phyloP scores from a whole-genome alignment of 345 rosid species.

The Syzygium oleosum region DNA sequence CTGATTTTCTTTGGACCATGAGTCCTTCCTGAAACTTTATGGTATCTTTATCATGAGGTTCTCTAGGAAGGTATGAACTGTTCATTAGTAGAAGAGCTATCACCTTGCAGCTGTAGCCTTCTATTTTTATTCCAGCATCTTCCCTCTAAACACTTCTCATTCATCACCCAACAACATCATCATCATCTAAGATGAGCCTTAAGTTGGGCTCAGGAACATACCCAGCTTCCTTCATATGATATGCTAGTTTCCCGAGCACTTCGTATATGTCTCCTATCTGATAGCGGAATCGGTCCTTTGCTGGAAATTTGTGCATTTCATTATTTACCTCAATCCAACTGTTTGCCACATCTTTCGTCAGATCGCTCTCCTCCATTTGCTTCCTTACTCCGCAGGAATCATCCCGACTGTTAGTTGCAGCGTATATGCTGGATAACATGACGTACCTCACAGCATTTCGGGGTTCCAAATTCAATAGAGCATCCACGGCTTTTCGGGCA shows the following conservation, averaged over 20 bases:
- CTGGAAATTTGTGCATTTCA: slow-evolving; percentile 24
- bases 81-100: not conserved
- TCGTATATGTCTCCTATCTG: slow-evolving; percentile 13
- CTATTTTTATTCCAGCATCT: not conserved
- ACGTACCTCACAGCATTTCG: slow-evolving; percentile 27
- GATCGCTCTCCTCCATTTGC: slow-evolving; percentile 18
- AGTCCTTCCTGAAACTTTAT: not conserved
- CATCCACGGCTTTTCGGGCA: slow-evolving; percentile 30
- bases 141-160: not conserved
- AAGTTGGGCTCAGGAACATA: not conserved
- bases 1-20: not conserved
- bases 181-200: not conserved
- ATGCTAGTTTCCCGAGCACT: slow-evolving; percentile 4
- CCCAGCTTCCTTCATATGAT: slow-evolving; percentile 26
- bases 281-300: slow-evolving; percentile 16
- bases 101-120: not conserved
- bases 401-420: slow-evolving; percentile 23
- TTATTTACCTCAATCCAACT: slow-evolving; percentile 38
- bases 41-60: not conserved
- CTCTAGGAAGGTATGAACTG: not conserved
- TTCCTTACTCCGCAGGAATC: slow-evolving; percentile 24
- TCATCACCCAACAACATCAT: not conserved
- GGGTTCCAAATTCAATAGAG: slow-evolving; percentile 24
- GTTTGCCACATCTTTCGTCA: slow-evolving; percentile 23
- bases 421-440: slow-evolving; percentile 27